These are phyloP conservation scores for Curvularia hawaiiensis DNA, from an alignment of 2,329 filamentous ascomycete species.

Conservation along the genomic window DNA sequence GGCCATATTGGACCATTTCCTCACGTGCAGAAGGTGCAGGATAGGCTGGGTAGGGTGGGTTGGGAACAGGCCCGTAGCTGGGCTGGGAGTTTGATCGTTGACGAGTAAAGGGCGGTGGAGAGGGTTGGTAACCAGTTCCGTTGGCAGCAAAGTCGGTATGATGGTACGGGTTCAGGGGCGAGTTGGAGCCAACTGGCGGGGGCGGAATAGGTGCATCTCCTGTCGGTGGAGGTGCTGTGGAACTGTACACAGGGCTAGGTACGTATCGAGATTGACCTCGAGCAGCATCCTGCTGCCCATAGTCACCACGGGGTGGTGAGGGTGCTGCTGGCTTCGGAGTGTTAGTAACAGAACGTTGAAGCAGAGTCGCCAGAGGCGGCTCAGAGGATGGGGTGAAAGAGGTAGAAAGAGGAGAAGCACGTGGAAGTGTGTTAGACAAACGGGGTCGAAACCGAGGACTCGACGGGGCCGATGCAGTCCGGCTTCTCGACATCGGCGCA, in stretches of 20 bases:
- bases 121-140: slow-evolving; percentile 27
- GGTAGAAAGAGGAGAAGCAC: slow-evolving; percentile 37
- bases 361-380: slow-evolving; percentile 43
- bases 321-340: slow-evolving; percentile 35
- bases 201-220: slow-evolving; percentile 28
- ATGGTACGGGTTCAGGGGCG: slow-evolving; percentile 38
- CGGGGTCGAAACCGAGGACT: slow-evolving; percentile 24
- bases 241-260: slow-evolving; percentile 36
- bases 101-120: slow-evolving; percentile 43
- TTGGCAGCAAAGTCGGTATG: slow-evolving; percentile 37
- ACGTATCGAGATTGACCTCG: slow-evolving; percentile 36
- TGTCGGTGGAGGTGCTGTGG: slow-evolving; percentile 32
- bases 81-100: slow-evolving; percentile 45
- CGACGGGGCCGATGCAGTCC: slow-evolving; percentile 25
- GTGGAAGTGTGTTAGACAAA: slow-evolving; percentile 28
- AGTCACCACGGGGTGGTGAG: slow-evolving; percentile 13
- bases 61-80: slow-evolving; percentile 22
- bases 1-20: slow-evolving; percentile 26
- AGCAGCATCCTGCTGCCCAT: slow-evolving; percentile 20
- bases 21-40: slow-evolving; percentile 23
- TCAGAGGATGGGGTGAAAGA: slow-evolving; percentile 43
- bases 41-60: slow-evolving; percentile 25
- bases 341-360: slow-evolving; percentile 42
- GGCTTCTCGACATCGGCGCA: slow-evolving; percentile 31
- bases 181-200: slow-evolving; percentile 28